Evolutionary conservation across 2,329 filamentous ascomycete genomes (phyloP).

Genomic region (Stagonosporopsis vannaccii): DNA sequence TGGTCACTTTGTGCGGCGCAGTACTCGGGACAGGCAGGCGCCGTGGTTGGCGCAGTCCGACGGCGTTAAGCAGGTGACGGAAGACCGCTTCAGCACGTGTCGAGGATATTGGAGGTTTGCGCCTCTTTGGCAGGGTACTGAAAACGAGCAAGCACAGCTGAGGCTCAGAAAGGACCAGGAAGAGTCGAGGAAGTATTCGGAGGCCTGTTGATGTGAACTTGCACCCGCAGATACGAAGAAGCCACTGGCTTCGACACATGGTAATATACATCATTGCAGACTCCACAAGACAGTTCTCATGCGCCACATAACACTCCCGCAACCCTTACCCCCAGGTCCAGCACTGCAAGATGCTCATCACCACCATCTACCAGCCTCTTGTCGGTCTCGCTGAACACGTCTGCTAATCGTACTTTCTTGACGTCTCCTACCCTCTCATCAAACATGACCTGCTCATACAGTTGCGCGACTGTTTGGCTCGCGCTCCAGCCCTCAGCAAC

Average conservation of each 20-base stretch:
- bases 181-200: background rate
- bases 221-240: background rate
- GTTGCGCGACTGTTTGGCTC: constrained; percentile 81
- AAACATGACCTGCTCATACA: constrained; percentile 83
- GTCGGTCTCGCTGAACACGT: constrained; percentile 91
- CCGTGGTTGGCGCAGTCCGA: constrained; percentile 4
- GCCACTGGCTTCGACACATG: background rate
- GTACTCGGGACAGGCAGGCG: constrained; percentile 7
- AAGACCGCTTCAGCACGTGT: background rate
- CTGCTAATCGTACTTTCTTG: constrained; percentile 89
- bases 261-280: background rate
- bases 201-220: background rate
- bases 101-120: background rate
- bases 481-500: constrained; percentile 98
- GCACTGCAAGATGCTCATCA: constrained; percentile 90
- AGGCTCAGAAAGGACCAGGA: background rate
- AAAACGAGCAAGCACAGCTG: background rate
- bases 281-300: background rate
- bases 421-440: constrained; percentile 84
- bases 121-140: background rate
- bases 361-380: constrained; percentile 93
- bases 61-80: constrained; percentile 7
- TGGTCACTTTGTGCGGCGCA: background rate
- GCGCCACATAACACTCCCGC: constrained; percentile 69
- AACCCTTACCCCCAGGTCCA: constrained; percentile 85